phyloP scores from a whole-genome alignment of 2,329 filamentous ascomycete genomes.

The Cyanodermella asteris region DNA sequence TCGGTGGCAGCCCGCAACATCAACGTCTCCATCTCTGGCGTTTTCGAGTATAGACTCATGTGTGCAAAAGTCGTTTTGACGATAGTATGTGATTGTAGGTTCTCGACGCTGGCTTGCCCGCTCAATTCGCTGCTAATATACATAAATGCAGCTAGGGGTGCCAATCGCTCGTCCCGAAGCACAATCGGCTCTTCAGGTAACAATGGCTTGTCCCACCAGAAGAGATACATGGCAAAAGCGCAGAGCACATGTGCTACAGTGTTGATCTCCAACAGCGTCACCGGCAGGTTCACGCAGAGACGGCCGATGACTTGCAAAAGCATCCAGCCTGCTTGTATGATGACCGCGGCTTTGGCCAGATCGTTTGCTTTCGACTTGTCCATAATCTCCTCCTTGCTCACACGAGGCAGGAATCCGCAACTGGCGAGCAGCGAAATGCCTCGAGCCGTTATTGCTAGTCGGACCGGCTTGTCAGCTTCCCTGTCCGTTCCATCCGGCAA shows the following conservation, averaged over 20 bases:
- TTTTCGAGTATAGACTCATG: constrained; percentile 1
- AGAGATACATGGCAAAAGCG: constrained; percentile 1
- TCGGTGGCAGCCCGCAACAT: too few species aligned
- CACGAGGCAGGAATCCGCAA: constrained; percentile 4
- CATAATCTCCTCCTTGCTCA: constrained; percentile 4
- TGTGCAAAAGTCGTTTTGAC: constrained; percentile 1
- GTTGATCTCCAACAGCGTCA: constrained; percentile 5
- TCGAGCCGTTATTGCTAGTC: constrained; percentile 4
- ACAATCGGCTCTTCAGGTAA: constrained; percentile 1
- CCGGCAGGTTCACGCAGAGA: constrained; percentile 2
- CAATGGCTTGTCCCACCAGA: constrained; percentile 6
- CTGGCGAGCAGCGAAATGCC: constrained; percentile 5
- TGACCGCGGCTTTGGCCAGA: constrained; percentile 5
- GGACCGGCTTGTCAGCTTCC: neutral
- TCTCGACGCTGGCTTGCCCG: neutral
- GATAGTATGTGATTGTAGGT: neutral
- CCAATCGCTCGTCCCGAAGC: neutral
- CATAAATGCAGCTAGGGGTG: constrained; percentile 4
- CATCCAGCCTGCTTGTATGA: constrained; percentile 5
- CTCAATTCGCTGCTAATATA: constrained; percentile 3
- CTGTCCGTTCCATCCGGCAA: too few species aligned
- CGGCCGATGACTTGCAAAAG: constrained; percentile 4
- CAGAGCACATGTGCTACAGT: constrained; percentile 4
- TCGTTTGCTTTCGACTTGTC: constrained; percentile 7
- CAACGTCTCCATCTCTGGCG: constrained; percentile 1